Conservation (phyloP, 345 rosid species). For the Fremontodendron californicum region DNA sequence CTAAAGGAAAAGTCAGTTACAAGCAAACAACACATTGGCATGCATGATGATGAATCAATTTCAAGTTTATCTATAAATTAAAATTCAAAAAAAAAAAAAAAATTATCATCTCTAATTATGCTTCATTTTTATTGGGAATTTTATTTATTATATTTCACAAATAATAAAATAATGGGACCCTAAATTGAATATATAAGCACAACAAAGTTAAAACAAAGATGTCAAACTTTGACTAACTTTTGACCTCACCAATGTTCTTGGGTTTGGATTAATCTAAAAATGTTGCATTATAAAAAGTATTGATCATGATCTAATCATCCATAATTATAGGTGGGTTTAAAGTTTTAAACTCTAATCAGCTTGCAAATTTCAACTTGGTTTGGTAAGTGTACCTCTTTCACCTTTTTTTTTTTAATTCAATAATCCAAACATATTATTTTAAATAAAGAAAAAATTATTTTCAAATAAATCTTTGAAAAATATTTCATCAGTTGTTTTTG, state of each 20-base stretch:
- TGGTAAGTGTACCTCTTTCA: background rate
- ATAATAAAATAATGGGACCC: background rate
- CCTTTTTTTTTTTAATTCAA: background rate
- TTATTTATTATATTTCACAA: background rate
- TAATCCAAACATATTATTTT: background rate
- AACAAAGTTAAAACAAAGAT: background rate
- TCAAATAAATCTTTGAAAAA: background rate
- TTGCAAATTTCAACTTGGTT: background rate
- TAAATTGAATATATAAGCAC: background rate
- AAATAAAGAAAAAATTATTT: too few species aligned
- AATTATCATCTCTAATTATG: background rate
- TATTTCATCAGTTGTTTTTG: too few species aligned
- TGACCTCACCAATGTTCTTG: background rate
- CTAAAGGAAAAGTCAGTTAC: background rate
- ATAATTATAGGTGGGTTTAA: background rate
- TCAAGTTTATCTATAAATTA: background rate
- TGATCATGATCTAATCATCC: background rate
- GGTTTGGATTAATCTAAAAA: conserved; percentile 8
- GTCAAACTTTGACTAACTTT: conserved; percentile 9
- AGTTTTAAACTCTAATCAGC: background rate
- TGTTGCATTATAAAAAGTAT: background rate
- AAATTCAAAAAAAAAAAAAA: background rate
- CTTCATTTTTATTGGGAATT: background rate
- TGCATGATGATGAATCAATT: background rate
- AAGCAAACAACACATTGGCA: background rate